These are phyloP conservation scores for Pythium myriotylum DNA, from an alignment of 352 stramenopile species.

Conservation along the genomic window DNA sequence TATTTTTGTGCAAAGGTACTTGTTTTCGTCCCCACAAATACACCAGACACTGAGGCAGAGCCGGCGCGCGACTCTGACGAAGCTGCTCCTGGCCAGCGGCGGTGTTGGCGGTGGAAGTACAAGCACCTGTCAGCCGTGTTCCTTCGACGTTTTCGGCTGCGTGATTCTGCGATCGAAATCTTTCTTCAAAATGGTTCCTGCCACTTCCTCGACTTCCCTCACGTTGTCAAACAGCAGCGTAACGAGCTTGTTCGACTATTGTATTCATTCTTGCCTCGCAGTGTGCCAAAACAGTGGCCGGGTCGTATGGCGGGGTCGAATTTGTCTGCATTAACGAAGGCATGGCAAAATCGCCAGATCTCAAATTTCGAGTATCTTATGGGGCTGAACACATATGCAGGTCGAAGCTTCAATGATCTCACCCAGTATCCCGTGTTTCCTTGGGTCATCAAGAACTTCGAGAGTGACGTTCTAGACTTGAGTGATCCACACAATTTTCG, in stretches of 20 bases:
- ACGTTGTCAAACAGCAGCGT: conserved; percentile 67
- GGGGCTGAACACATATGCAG: conserved; percentile 91
- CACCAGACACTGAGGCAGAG: conserved; percentile 4
- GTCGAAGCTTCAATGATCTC: conserved; percentile 91
- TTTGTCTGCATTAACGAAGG: conserved; percentile 62
- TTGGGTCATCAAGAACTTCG: conserved; percentile 87
- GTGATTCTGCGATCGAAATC: conserved; percentile 82
- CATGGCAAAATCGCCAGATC: conserved; percentile 79
- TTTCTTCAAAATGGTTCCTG: conserved; percentile 79
- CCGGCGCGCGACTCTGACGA: conserved; percentile 41
- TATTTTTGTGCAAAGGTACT: conserved; percentile 68
- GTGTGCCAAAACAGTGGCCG: conserved; percentile 79
- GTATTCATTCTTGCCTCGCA: conserved; percentile 75
- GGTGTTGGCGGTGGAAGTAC: conserved; percentile 84
- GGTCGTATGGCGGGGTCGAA: conserved; percentile 48
- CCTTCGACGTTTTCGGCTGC: conserved; percentile 76
- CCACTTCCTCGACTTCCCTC: conserved; percentile 83
- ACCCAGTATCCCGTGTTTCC: conserved; percentile 97
- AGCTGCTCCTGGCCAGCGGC: conserved; percentile 62
- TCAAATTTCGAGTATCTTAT: conserved; percentile 98
- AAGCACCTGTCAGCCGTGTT: conserved; percentile 76
- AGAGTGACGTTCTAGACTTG: conserved; percentile 68
- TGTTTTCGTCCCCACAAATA: conserved; percentile 58
- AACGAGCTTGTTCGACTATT: conserved; percentile 75
- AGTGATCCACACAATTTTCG: conserved; percentile 93